Evolutionary conservation across 1,284 basidiomycete genomes (phyloP), one percentile per base, ranked within the genome.

Genomic region (Coniophora puteana): DNA sequence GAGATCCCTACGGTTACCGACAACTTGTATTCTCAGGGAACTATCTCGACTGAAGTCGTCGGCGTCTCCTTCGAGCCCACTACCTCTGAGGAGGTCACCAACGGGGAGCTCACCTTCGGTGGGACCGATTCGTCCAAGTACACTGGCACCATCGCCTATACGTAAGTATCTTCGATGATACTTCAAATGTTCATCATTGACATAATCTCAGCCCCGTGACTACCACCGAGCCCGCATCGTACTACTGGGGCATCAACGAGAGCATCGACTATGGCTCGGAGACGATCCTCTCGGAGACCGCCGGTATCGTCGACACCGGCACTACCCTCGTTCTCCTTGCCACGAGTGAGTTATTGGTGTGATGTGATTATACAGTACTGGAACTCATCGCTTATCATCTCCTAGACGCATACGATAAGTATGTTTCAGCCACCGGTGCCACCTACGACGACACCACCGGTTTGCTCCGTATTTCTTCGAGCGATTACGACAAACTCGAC

Each of bases 281-380:
- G 12, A 60, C 55, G 22, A 75, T 80, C 40, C 57, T 83, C 42
- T 36, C 59, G 3, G 53, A 46, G 24, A 74, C 71, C 13, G 71
- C 78, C 20, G 81, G 81, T 46, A 78, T 84, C 43, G 76, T 83
- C 39, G 81, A 83, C 57, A 81, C 79, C 18, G 76, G 75, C 41
- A 54, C 50, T 21, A 58, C 54, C 12, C 49, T 61, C 41, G 52
- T 66, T 21, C 59, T 71, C 29, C 54, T 74, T 30, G 59, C 68
- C 14, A 56, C 59, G 28, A 54, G 60, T 63, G 31, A 50, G 57
- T 46, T 24, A 25, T 5, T n/a, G 13, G 13, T 25, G 18, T 23
- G 8, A 13, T 21, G n/a, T n/a, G n/a, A n/a, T n/a, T n/a, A n/a
- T n/a, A n/a, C n/a, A 8, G 17, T 38, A 10, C 8, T 27, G 24